These are phyloP conservation scores for Dryas integrifolia DNA, from an alignment of 331 rosid genomes.

Conservation along the genomic window DNA sequence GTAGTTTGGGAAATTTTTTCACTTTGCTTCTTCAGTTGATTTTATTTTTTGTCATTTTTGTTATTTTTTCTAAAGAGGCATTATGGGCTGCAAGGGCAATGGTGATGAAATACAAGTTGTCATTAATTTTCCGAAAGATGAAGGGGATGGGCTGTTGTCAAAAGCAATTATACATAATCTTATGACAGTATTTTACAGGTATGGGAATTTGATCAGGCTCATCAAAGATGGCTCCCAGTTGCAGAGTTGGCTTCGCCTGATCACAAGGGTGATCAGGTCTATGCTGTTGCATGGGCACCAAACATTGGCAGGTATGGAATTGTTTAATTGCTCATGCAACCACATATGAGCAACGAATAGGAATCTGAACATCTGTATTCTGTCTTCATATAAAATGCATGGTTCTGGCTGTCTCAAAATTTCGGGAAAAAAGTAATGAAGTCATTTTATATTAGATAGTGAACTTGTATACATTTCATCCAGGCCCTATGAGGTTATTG, in stretches of 20 bases:
- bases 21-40: not conserved
- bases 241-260: constrained; percentile 72
- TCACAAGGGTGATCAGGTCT: constrained; percentile 64
- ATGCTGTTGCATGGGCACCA: constrained; percentile 87
- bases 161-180: not conserved
- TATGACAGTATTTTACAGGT: constrained; percentile 40
- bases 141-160: not conserved
- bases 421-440: constrained; percentile 7
- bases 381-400: constrained; percentile 11
- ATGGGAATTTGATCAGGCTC: constrained; percentile 94
- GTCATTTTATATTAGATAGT: not conserved
- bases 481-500: constrained; percentile 77
- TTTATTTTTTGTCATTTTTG: too few species aligned
- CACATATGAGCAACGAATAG: not conserved
- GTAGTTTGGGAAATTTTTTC: not conserved
- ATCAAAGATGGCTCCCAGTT: constrained; percentile 97
- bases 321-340: constrained; percentile 12
- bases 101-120: not conserved
- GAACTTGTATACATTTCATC: constrained; percentile 24
- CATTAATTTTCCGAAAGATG: not conserved
- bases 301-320: constrained; percentile 80
- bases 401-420: constrained; percentile 5
- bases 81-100: not conserved
- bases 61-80: not conserved
- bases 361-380: not conserved